Conservation (phyloP, 805 yeast species). For the Suhomyces xylopsoci region DNA sequence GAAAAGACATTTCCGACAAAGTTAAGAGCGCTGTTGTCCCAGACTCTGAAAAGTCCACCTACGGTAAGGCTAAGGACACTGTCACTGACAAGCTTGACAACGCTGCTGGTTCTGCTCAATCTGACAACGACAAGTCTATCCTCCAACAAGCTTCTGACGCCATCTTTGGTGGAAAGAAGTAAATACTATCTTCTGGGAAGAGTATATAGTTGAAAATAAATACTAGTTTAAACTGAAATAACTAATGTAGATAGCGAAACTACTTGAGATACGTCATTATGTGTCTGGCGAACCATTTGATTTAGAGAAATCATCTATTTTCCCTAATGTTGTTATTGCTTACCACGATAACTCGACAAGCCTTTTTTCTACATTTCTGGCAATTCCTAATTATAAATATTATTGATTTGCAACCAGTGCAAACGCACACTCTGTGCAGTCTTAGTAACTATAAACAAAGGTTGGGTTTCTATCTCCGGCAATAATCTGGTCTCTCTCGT, state of each 20-base stretch:
- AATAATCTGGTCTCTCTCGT: constrained; percentile 28
- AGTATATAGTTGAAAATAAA: constrained; percentile 18
- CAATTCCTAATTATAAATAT: not conserved
- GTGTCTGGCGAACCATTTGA: no score
- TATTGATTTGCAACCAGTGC: not conserved
- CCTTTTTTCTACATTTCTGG: no score
- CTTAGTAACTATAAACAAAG: constrained; percentile 33
- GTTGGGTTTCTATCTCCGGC: constrained; percentile 38
- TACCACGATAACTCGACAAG: no score
- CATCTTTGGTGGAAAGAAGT: constrained; percentile 38
- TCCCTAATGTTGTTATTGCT: no score
- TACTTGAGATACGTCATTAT: no score
- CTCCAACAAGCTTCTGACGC: constrained; percentile 45
- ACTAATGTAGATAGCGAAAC: no score
- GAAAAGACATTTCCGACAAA: constrained; percentile 42
- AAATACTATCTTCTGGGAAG: constrained; percentile 9
- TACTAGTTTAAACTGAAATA: not conserved
- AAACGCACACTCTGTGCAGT: not conserved
- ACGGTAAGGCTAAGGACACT: constrained; percentile 36
- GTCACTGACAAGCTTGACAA: constrained; percentile 36
- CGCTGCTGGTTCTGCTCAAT: constrained; percentile 30
- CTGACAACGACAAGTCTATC: constrained; percentile 36
- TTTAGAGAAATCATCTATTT: no score
- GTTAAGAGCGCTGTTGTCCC: constrained; percentile 37
- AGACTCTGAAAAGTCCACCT: constrained; percentile 38